A percentile compares a stretch with the other conserved stretches of the same genome.
Evolutionary conservation across 441 rosid genomes (phyloP).

Genomic region (Hura crepitans): DNA sequence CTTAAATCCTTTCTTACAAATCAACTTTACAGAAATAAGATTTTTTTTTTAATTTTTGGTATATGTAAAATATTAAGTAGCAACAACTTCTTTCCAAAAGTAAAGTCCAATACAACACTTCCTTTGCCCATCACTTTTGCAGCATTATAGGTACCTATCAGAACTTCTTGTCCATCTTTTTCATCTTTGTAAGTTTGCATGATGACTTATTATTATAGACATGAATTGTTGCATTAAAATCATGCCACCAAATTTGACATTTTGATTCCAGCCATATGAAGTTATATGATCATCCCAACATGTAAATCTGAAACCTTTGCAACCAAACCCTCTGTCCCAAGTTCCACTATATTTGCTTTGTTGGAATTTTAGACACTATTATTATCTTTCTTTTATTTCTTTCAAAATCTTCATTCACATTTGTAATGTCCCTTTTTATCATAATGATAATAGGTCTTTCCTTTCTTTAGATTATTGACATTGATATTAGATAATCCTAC

Average conservation of each 20-base stretch:
- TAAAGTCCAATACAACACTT: background rate
- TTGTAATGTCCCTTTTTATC: background rate
- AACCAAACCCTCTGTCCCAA: background rate
- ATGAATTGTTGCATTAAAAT: background rate
- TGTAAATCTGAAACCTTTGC: background rate
- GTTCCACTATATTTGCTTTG: background rate
- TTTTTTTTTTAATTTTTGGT: background rate
- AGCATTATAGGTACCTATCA: too few species aligned
- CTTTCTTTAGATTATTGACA: background rate
- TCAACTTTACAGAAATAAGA: background rate
- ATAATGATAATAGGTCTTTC: background rate
- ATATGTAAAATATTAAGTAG: background rate
- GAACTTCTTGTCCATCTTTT: background rate
- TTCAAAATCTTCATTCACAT: background rate
- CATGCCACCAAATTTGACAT: too few species aligned
- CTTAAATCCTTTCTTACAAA: too few species aligned
- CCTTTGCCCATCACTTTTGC: background rate
- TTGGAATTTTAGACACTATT: background rate
- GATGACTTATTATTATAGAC: background rate
- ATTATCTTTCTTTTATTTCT: background rate
- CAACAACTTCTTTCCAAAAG: constrained; percentile 7
- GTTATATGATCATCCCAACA: background rate
- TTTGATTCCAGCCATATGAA: background rate
- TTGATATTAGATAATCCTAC: too few species aligned
- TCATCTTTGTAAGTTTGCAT: background rate